phyloP scores from a whole-genome alignment of 2,329 filamentous ascomycete species.

The Raffaelea deltoideospora region DNA sequence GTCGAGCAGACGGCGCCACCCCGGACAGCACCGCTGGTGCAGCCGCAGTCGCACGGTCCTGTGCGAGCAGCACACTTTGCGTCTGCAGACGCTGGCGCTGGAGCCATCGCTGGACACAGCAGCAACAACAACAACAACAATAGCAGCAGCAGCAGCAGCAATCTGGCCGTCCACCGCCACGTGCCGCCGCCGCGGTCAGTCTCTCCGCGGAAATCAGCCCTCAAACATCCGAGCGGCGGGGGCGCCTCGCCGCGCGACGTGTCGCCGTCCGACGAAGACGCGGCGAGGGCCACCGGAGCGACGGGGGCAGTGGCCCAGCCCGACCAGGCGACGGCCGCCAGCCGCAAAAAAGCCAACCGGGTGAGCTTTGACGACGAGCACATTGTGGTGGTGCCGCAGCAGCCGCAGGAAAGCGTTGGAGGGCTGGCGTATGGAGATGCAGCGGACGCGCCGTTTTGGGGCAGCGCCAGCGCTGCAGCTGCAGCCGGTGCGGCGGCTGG shows the following conservation, averaged over 20 bases:
- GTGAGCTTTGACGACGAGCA: constrained; percentile 66
- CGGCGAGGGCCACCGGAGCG: constrained; percentile 13
- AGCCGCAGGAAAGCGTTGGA: no score
- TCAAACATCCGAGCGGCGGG: constrained; percentile 43
- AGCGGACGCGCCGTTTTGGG: no score
- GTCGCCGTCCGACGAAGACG: constrained; percentile 36
- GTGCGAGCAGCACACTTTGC: not conserved
- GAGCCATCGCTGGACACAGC: no score
- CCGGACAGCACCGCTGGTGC: no score
- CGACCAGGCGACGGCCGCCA: not conserved
- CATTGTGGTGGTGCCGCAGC: constrained; percentile 33
- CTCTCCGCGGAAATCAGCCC: constrained; percentile 62
- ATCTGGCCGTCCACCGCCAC: constrained; percentile 39
- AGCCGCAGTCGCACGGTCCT: not conserved
- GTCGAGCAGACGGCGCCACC: no score
- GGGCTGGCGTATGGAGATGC: no score
- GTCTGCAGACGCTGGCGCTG: no score
- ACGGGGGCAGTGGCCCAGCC: constrained; percentile 6
- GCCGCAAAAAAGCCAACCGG: constrained; percentile 38
- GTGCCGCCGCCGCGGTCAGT: constrained; percentile 55
- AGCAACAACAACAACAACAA: constrained; percentile 3
- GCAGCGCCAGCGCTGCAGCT: not conserved
- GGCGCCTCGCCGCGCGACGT: constrained; percentile 31
- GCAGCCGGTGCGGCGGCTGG: not conserved
- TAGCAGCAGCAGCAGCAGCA: not conserved